These are phyloP conservation scores for Penicillium ucsense DNA, from an alignment of 495 filamentous ascomycete genomes.

Conservation along the genomic window DNA sequence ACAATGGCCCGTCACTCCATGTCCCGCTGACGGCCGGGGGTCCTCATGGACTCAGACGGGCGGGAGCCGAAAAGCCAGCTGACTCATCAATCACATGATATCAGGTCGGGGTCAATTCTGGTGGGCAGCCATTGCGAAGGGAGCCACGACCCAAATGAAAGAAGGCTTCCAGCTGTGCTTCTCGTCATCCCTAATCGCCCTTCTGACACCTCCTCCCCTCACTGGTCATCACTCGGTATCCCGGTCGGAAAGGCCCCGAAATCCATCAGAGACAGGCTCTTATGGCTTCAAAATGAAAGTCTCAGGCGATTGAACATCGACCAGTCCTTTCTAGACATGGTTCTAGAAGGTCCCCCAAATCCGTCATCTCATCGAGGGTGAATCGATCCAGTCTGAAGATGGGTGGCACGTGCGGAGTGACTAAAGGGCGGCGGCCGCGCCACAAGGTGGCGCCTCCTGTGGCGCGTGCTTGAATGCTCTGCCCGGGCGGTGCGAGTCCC, in stretches of 20 bases:
- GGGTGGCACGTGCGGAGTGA: slow-evolving; percentile 17
- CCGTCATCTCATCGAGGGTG: background rate
- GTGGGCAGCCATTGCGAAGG: slow-evolving; percentile 22
- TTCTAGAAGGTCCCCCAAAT: slow-evolving; percentile 1
- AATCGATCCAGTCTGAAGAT: slow-evolving; percentile 1
- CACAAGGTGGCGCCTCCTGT: background rate
- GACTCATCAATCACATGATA: slow-evolving; percentile 36
- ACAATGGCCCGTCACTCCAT: too few relatives aligned
- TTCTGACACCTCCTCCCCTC: slow-evolving; percentile 22
- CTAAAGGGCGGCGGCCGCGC: slow-evolving; percentile 3
- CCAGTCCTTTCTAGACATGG: background rate
- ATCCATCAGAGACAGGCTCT: background rate
- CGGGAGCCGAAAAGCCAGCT: background rate
- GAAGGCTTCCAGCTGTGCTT: slow-evolving; percentile 9
- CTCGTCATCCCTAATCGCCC: slow-evolving; percentile 13
- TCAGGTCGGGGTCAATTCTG: slow-evolving; percentile 22
- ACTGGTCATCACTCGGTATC: slow-evolving; percentile 1
- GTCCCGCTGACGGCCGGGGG: too few relatives aligned
- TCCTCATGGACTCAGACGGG: too few relatives aligned
- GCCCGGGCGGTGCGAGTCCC: slow-evolving; percentile 1
- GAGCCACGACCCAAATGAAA: slow-evolving; percentile 28
- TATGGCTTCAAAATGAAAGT: background rate
- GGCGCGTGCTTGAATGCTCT: slow-evolving; percentile 1
- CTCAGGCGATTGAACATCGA: slow-evolving; percentile 2
- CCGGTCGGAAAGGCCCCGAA: background rate